Conservation (phyloP, 2,329 filamentous ascomycete species). For the Ceratocystis colombiana region DNA sequence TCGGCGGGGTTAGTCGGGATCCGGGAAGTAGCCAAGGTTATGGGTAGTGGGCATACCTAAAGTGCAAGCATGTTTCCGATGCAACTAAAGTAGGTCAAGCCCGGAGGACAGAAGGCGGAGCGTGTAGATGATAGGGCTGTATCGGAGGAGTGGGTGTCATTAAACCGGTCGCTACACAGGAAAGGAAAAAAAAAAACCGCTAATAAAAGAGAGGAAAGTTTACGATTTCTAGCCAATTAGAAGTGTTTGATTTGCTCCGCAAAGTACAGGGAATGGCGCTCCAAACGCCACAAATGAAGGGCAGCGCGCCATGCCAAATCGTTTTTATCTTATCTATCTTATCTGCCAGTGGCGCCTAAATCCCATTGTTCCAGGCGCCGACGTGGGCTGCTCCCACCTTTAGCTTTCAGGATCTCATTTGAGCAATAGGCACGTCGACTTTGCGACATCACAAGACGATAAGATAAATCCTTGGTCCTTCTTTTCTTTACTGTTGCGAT, state of each 20-base stretch:
- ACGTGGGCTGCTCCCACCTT: background rate
- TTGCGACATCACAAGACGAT: background rate
- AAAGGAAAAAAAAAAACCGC: background rate
- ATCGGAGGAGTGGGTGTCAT: background rate
- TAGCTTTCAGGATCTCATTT: background rate
- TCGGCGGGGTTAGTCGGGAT: background rate
- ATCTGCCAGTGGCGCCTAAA: background rate
- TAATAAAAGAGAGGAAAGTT: background rate
- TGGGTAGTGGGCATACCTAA: background rate
- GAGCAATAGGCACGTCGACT: background rate
- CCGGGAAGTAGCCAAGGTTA: background rate
- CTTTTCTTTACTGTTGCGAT: background rate
- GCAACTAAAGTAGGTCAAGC: background rate
- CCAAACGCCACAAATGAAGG: background rate
- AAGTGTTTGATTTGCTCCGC: conserved; percentile 19
- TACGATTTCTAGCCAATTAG: conserved; percentile 16
- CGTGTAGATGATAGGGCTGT: background rate
- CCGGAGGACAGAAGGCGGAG: background rate
- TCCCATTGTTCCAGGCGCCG: background rate
- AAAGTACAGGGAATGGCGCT: background rate
- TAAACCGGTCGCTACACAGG: background rate
- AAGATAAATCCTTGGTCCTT: background rate
- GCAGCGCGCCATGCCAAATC: background rate
- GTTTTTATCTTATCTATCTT: background rate
- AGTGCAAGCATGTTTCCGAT: background rate